Evolutionary conservation across 2,329 filamentous ascomycete genomes (phyloP).

Genomic region (Macrophomina pseudophaseolina): DNA sequence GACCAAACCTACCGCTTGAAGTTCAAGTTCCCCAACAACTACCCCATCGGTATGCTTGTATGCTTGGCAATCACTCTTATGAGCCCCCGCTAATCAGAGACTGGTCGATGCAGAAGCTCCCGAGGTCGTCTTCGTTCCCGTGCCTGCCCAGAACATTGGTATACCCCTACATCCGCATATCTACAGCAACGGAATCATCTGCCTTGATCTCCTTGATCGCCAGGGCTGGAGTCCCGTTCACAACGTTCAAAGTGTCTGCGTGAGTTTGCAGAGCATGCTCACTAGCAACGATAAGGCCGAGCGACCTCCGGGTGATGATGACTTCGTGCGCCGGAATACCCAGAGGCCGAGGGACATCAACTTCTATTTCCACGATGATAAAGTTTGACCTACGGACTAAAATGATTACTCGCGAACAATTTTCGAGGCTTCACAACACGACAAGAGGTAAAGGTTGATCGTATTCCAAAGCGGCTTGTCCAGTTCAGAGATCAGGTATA

Average conservation of each 20-base stretch:
- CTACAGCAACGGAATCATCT: conserved; percentile 98
- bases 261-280: conserved; percentile 97
- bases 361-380: conserved; percentile 93
- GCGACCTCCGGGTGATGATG: conserved; percentile 84
- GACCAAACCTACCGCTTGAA: conserved; percentile 82
- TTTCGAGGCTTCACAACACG: no score
- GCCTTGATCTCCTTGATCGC: conserved; percentile 85
- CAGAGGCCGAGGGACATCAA: conserved; percentile 84
- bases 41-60: conserved; percentile 78
- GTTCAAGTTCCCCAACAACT: conserved; percentile 81
- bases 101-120: conserved; percentile 71
- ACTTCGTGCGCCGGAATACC: conserved; percentile 83
- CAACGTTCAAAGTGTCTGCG: conserved; percentile 94
- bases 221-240: conserved; percentile 97
- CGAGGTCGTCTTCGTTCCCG: conserved; percentile 84
- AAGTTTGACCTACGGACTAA: conserved; percentile 41
- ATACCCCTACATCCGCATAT: conserved; percentile 97
- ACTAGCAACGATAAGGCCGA: conserved; percentile 94
- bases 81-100: not conserved
- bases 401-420: not conserved
- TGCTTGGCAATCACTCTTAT: not conserved
- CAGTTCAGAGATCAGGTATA: not conserved
- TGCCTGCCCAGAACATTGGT: conserved; percentile 55
- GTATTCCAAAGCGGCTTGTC: no score
- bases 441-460: no score